Percentiles rank a stretch among this genome's conserved stretches.
These are phyloP conservation scores for Penicillium parvum DNA, from an alignment of 495 filamentous ascomycete genomes.

Conservation along the genomic window DNA sequence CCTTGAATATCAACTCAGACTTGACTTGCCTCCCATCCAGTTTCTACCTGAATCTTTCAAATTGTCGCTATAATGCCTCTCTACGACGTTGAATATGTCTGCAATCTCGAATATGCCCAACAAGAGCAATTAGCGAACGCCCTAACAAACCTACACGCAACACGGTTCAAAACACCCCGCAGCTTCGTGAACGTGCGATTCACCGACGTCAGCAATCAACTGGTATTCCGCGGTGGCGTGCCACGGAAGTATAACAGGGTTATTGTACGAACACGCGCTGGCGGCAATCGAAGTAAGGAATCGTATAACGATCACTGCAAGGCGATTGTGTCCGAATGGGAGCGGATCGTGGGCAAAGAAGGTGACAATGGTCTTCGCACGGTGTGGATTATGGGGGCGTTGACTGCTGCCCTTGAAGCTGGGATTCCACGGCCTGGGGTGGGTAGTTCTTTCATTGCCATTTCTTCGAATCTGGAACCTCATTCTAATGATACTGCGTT, in stretches of 20 bases:
- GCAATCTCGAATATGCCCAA: constrained; percentile 18
- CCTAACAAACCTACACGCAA: constrained; percentile 26
- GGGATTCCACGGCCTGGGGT: constrained; percentile 25
- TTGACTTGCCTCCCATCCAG: not conserved
- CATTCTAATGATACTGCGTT: not conserved
- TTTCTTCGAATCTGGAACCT: not conserved
- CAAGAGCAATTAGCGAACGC: constrained; percentile 26
- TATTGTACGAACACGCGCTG: constrained; percentile 20
- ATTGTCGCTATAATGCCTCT: constrained; percentile 23
- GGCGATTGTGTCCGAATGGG: constrained; percentile 12
- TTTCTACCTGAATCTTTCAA: not conserved
- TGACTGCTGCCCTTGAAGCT: constrained; percentile 22
- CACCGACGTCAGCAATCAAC: constrained; percentile 14
- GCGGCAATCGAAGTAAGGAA: constrained; percentile 13
- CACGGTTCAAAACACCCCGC: constrained; percentile 29
- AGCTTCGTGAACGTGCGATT: constrained; percentile 34
- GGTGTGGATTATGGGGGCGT: constrained; percentile 21
- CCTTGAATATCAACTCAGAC: no score
- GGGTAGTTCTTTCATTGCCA: not conserved
- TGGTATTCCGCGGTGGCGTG: constrained; percentile 21
- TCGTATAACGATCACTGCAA: constrained; percentile 16
- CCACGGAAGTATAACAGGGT: constrained; percentile 19
- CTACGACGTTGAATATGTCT: constrained; percentile 33
- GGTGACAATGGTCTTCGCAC: constrained; percentile 15
- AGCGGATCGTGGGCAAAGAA: constrained; percentile 11